Conservation (phyloP, 805 yeast genomes). For the Yamadazyma paraphyllophila region DNA sequence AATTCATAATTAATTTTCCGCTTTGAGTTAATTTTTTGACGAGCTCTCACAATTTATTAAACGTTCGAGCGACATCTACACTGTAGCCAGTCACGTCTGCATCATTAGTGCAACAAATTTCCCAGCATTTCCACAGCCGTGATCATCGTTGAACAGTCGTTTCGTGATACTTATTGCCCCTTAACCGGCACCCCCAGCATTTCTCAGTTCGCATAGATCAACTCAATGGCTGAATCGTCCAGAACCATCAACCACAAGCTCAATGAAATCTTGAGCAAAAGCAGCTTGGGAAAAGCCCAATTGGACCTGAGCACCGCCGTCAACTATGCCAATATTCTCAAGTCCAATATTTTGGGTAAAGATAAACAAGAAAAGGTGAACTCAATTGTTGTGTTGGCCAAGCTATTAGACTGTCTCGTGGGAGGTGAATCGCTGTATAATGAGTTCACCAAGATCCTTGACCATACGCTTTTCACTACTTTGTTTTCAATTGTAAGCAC, state of each 20-base stretch:
- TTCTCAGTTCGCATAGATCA: neutral
- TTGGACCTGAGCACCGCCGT: slow-evolving; percentile 34
- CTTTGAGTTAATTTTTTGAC: slow-evolving; percentile 4
- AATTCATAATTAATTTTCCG: slow-evolving; percentile 5
- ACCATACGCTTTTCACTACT: slow-evolving; percentile 38
- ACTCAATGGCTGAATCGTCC: slow-evolving; percentile 37
- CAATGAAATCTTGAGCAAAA: slow-evolving; percentile 40
- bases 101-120: neutral
- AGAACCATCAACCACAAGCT: slow-evolving; percentile 43
- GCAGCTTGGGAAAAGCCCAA: slow-evolving; percentile 26
- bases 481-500: slow-evolving; percentile 41
- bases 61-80: too few species aligned
- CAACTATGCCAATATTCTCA: slow-evolving; percentile 35
- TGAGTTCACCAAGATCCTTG: slow-evolving; percentile 34
- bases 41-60: neutral
- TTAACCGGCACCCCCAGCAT: neutral
- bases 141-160: too few species aligned
- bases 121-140: too few species aligned
- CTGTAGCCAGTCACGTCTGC: neutral
- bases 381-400: slow-evolving; percentile 53
- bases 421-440: slow-evolving; percentile 33
- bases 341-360: slow-evolving; percentile 41
- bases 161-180: too few species aligned
- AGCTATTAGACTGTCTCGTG: slow-evolving; percentile 43
- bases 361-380: slow-evolving; percentile 52